phyloP scores from a whole-genome alignment of 164 flowering plant species.

The Stephania yunnanensis region DNA sequence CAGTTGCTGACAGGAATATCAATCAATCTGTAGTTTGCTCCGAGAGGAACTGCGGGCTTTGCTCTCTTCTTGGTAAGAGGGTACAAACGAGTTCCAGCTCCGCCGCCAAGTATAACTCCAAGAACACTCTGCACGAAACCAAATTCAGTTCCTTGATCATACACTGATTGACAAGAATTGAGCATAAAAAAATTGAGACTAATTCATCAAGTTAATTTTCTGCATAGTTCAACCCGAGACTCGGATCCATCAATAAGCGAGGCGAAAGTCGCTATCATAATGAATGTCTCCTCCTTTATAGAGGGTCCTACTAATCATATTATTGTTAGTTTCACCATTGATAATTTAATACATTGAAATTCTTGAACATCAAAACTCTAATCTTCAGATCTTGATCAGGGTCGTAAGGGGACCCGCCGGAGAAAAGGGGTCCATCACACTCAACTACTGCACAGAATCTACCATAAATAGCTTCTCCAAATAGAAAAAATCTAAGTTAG shows the following conservation, averaged over 20 bases:
- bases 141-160: not conserved
- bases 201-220: not conserved
- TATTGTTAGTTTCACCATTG: too few species aligned
- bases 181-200: too few species aligned
- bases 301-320: not conserved
- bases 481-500: not conserved
- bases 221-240: not conserved
- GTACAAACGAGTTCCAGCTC: slow-evolving; percentile 81
- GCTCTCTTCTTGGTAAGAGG: slow-evolving; percentile 93
- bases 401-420: not conserved
- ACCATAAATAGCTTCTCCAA: not conserved
- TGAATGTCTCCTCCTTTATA: not conserved
- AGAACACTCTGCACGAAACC: slow-evolving; percentile 59
- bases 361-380: not conserved
- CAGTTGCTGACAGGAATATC: slow-evolving; percentile 93
- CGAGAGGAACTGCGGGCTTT: slow-evolving; percentile 88
- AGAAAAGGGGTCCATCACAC: not conserved
- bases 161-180: not conserved
- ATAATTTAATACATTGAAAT: not conserved
- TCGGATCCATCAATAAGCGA: not conserved
- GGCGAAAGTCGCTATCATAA: too few species aligned
- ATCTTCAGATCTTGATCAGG: slow-evolving; percentile 2
- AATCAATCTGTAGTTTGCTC: slow-evolving; percentile 82
- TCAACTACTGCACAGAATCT: not conserved
- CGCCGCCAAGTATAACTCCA: slow-evolving; percentile 89